A percentile compares a stretch with the other conserved stretches of the same genome.
Evolutionary conservation across 345 rosid genomes (phyloP).

Genomic region (Raphanus sativus): DNA sequence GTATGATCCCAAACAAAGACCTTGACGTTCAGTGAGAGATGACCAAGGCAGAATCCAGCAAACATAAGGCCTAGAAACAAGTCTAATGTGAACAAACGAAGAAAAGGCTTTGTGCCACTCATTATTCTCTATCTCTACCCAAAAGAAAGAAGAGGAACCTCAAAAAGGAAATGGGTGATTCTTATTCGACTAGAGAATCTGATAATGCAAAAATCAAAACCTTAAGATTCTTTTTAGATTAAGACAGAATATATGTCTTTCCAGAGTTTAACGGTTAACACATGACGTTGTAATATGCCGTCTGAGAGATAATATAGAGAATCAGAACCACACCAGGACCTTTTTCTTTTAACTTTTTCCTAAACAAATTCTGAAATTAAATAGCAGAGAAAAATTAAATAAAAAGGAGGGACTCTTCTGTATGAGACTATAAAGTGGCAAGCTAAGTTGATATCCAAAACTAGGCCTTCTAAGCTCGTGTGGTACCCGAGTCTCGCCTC

Average conservation of each 20-base stretch:
- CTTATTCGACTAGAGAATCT: slow-evolving; percentile 36
- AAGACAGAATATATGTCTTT: slow-evolving; percentile 36
- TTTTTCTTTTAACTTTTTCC: slow-evolving; percentile 5
- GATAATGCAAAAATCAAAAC: slow-evolving; percentile 27
- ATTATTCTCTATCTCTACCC: slow-evolving; percentile 26
- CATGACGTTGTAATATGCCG: slow-evolving; percentile 34
- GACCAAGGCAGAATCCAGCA: slow-evolving; percentile 8
- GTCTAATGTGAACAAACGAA: slow-evolving; percentile 32
- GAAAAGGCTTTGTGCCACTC: slow-evolving; percentile 27
- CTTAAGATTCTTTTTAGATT: slow-evolving; percentile 29
- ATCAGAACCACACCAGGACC: slow-evolving; percentile 34
- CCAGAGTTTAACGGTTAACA: slow-evolving; percentile 35
- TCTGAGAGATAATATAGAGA: slow-evolving; percentile 34
- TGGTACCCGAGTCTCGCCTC: slow-evolving; percentile 1
- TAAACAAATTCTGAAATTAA: slow-evolving; percentile 13
- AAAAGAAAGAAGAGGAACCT: background rate
- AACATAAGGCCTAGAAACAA: slow-evolving; percentile 4
- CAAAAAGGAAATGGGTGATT: slow-evolving; percentile 35
- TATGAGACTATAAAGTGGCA: slow-evolving; percentile 34
- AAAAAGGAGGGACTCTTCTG: slow-evolving; percentile 38
- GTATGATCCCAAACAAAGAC: slow-evolving; percentile 23
- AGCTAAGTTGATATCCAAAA: slow-evolving; percentile 29
- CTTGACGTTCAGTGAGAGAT: slow-evolving; percentile 22
- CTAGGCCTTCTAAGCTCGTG: slow-evolving; percentile 27
- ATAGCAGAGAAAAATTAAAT: background rate